Conservation (phyloP, 805 yeast genomes). For the Saturnispora dispora region DNA sequence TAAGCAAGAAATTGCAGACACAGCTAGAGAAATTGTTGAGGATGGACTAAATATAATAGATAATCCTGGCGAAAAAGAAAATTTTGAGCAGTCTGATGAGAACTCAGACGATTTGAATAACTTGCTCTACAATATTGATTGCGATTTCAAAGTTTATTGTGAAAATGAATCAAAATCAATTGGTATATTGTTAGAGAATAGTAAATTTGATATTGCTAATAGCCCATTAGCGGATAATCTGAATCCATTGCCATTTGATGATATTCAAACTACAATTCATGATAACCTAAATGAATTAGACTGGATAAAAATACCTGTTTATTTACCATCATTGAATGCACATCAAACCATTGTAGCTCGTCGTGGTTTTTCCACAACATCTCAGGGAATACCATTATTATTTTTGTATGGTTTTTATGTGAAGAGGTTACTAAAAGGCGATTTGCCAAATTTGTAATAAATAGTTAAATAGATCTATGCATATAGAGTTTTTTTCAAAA, state of each 20-base stretch:
- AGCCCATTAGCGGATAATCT: slow-evolving; percentile 12
- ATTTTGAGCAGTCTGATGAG: not conserved
- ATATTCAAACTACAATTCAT: slow-evolving; percentile 29
- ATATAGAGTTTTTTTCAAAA: not conserved
- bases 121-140: slow-evolving; percentile 7
- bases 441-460: not conserved
- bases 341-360: slow-evolving; percentile 85
- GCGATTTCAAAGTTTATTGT: slow-evolving; percentile 11
- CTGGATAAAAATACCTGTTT: slow-evolving; percentile 75
- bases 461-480: not conserved
- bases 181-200: not conserved
- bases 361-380: slow-evolving; percentile 46
- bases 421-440: slow-evolving; percentile 8
- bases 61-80: not conserved
- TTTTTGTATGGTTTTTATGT: slow-evolving; percentile 36
- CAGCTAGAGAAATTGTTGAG: slow-evolving; percentile 25
- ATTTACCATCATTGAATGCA: slow-evolving; percentile 64
- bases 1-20: slow-evolving; percentile 15
- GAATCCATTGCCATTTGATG: slow-evolving; percentile 20
- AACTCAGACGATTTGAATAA: not conserved
- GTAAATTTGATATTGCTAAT: slow-evolving; percentile 4
- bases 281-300: slow-evolving; percentile 49
- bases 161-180: slow-evolving; percentile 5
- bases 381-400: slow-evolving; percentile 42
- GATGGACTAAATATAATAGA: slow-evolving; percentile 15